A percentile compares a stretch with the other conserved stretches of the same genome.
Evolutionary conservation across 2,329 filamentous ascomycete genomes (phyloP).

Genomic region (Tolypocladium tropicale): DNA sequence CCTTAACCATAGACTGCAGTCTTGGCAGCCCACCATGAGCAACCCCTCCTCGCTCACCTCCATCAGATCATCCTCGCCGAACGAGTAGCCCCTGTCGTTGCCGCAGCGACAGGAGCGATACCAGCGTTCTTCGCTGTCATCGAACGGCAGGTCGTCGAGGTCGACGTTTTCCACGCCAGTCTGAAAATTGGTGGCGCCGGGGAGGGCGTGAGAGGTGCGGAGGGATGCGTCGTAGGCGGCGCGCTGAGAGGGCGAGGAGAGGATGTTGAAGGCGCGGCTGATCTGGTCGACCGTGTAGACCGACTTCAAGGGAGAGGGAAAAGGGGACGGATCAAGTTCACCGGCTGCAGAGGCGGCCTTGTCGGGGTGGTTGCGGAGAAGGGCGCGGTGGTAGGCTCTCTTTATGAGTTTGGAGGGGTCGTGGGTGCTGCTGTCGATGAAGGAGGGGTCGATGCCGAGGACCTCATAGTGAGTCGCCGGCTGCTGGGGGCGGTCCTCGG

Average conservation of each 20-base stretch:
- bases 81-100: conserved; percentile 48
- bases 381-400: conserved; percentile 52
- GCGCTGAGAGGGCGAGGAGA: conserved; percentile 40
- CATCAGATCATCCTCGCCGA: conserved; percentile 49
- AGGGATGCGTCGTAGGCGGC: conserved; percentile 44
- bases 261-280: conserved; percentile 44
- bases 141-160: conserved; percentile 51
- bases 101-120: conserved; percentile 53
- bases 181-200: conserved; percentile 26
- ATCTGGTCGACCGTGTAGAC: conserved; percentile 53
- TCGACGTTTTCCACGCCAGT: conserved; percentile 55
- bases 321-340: background rate
- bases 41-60: conserved; percentile 48
- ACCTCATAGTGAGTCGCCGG: conserved; percentile 48
- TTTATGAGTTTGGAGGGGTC: conserved; percentile 42
- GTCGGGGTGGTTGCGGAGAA: conserved; percentile 58
- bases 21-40: conserved; percentile 53
- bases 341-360: conserved; percentile 25
- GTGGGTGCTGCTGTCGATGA: conserved; percentile 31
- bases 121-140: conserved; percentile 39
- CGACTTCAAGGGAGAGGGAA: conserved; percentile 2
- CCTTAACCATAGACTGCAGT: conserved; percentile 57
- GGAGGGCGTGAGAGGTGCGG: conserved; percentile 19
- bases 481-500: background rate
- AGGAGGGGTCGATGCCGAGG: conserved; percentile 41